Evolutionary conservation across 2,329 filamentous ascomycete genomes (phyloP).

Genomic region (Endothia cerciana): DNA sequence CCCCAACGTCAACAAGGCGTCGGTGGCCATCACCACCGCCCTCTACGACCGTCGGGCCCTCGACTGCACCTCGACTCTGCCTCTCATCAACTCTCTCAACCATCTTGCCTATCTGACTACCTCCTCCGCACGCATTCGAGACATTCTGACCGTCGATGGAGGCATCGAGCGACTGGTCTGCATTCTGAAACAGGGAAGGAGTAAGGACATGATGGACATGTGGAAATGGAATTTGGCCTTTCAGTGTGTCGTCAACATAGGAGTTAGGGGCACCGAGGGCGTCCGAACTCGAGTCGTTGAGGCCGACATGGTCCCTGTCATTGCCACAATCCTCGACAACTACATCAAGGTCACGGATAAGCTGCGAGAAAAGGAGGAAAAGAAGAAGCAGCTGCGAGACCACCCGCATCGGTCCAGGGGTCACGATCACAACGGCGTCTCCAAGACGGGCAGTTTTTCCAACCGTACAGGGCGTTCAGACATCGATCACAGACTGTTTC

Average conservation of each 20-base stretch:
- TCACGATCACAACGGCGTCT: conserved; percentile 52
- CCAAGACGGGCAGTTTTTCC: conserved; percentile 56
- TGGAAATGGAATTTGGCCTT: conserved; percentile 99
- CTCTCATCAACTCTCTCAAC: conserved; percentile 98
- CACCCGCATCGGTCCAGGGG: conserved; percentile 55
- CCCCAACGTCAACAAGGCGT: conserved; percentile 96
- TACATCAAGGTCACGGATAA: conserved; percentile 97
- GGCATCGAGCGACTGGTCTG: conserved; percentile 95
- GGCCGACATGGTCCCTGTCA: conserved; percentile 98
- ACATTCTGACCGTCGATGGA: conserved; percentile 98
- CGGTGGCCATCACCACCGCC: conserved; percentile 90
- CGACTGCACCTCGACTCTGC: conserved; percentile 96
- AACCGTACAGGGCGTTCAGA: conserved; percentile 58
- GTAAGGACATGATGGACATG: conserved; percentile 99
- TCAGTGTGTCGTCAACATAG: conserved; percentile 98
- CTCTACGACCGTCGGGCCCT: conserved; percentile 96
- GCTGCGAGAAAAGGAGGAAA: conserved; percentile 82
- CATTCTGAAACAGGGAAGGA: conserved; percentile 96
- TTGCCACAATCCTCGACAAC: conserved; percentile 96
- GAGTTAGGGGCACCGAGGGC: conserved; percentile 90
- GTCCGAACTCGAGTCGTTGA: conserved; percentile 95
- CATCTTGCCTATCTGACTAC: conserved; percentile 98
- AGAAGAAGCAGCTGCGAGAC: conserved; percentile 67
- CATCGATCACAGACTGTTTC: conserved; percentile 63
- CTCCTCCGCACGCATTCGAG: conserved; percentile 93